A percentile compares a stretch with the other conserved stretches of the same genome.
phyloP scores from a whole-genome alignment of 164 flowering plant species.

The Magnolia sinica region DNA sequence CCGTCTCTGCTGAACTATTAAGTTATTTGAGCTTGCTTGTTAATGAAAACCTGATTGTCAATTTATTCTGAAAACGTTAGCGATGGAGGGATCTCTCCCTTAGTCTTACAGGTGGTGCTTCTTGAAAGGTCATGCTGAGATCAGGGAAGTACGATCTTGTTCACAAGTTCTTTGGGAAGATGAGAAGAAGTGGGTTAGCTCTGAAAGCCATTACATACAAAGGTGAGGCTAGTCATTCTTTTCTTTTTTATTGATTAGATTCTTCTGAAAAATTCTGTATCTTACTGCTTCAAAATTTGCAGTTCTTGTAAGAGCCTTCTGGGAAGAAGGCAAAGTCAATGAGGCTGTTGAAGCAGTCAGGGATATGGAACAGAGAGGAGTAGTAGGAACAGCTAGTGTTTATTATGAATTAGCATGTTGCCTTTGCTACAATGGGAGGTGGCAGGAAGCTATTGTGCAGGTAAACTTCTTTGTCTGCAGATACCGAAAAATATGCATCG shows the following conservation, averaged over 20 bases:
- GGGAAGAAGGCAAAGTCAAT: constrained; percentile 79
- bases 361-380: constrained; percentile 80
- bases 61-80: too few relatives aligned
- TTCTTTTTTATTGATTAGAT: neutral
- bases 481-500: neutral
- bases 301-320: constrained; percentile 85
- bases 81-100: constrained; percentile 16
- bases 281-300: constrained; percentile 12
- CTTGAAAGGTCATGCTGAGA: constrained; percentile 85
- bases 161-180: constrained; percentile 61
- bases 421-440: constrained; percentile 83
- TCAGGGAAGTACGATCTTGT: constrained; percentile 86
- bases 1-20: too few relatives aligned
- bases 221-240: constrained; percentile 38
- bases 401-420: constrained; percentile 94
- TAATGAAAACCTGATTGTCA: too few relatives aligned
- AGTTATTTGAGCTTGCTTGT: too few relatives aligned
- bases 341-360: constrained; percentile 78
- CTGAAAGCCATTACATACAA: constrained; percentile 71
- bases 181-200: constrained; percentile 73
- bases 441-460: constrained; percentile 83
- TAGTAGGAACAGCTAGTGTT: constrained; percentile 69
- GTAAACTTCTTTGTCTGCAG: constrained; percentile 27
- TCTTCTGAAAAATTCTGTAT: constrained; percentile 6
- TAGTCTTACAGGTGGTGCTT: constrained; percentile 47